These are phyloP conservation scores for Pseudogymnoascus sp. DNA, from an alignment of 2,329 filamentous ascomycete genomes.

Conservation along the genomic window DNA sequence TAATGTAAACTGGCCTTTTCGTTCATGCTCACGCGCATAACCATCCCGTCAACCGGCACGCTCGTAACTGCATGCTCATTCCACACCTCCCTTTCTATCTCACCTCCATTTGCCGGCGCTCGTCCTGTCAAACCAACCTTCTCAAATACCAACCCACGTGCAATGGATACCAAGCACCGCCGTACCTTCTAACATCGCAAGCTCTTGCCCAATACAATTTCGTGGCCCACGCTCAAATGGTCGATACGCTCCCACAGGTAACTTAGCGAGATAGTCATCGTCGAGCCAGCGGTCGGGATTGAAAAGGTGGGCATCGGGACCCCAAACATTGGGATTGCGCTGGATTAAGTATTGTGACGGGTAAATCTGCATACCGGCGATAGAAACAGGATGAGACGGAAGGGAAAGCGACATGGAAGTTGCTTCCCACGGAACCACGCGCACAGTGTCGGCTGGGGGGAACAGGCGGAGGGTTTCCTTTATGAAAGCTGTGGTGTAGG, in stretches of 20 bases:
- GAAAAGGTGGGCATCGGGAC: constrained; percentile 29
- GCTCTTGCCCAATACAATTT: constrained; percentile 50
- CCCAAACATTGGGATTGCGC: constrained; percentile 15
- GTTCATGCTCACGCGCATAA: not conserved
- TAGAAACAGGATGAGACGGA: not conserved
- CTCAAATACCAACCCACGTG: constrained; percentile 42
- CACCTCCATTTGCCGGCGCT: not conserved
- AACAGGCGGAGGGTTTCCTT: constrained; percentile 22
- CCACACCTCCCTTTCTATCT: not conserved
- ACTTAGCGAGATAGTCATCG: not conserved
- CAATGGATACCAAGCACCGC: constrained; percentile 39
- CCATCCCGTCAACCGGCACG: not conserved
- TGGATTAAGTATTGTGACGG: constrained; percentile 12
- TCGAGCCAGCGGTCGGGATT: constrained; percentile 23
- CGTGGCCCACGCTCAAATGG: constrained; percentile 48
- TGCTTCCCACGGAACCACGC: not conserved
- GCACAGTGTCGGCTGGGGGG: constrained; percentile 16
- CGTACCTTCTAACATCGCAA: constrained; percentile 43
- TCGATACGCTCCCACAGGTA: constrained; percentile 39
- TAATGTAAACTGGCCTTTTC: not conserved
- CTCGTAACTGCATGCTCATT: not conserved
- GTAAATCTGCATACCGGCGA: not conserved
- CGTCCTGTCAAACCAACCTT: not conserved
- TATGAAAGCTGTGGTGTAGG: constrained; percentile 20
- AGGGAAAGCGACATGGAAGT: not conserved